Conservation (phyloP, 768 basidiomycete species). For the Punctularia strigosozonata region DNA sequence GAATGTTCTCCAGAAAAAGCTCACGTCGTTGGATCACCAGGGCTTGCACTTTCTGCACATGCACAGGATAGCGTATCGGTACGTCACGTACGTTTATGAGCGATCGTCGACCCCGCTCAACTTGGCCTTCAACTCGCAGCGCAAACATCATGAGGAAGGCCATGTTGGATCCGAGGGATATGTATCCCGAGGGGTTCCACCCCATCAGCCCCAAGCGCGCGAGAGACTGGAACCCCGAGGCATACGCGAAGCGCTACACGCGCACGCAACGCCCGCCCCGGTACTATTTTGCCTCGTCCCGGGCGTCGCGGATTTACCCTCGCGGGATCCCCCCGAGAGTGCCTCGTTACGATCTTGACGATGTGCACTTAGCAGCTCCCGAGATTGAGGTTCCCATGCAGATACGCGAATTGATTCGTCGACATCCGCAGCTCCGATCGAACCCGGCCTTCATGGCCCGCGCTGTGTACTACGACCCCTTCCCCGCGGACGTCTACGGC, state of each 20-base stretch:
- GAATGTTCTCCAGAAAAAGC: not conserved
- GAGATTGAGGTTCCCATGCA: too few relatives aligned
- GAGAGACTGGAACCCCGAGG: not conserved
- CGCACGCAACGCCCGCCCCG: not conserved
- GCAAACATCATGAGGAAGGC: constrained; percentile 5
- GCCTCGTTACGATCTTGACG: too few relatives aligned
- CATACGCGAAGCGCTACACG: not conserved
- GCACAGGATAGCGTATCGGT: constrained; percentile 14
- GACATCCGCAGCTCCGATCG: too few relatives aligned
- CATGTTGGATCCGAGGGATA: constrained; percentile 6
- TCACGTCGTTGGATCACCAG: not conserved
- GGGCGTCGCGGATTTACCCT: too few relatives aligned
- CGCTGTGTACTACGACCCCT: too few relatives aligned
- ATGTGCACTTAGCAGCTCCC: too few relatives aligned
- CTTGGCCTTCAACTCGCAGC: not conserved
- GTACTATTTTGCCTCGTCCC: not conserved
- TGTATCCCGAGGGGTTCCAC: constrained; percentile 5
- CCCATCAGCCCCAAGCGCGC: not conserved
- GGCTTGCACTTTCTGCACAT: not conserved
- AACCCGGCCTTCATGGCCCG: too few relatives aligned
- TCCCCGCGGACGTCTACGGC: not conserved
- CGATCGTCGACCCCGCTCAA: not conserved
- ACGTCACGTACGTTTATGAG: not conserved
- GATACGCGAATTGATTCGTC: too few relatives aligned
- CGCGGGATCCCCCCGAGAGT: too few relatives aligned